Evolutionary conservation across 768 basidiomycete species (phyloP), one percentile per base, ranked within the genome.

Genomic region (Trametes coccinea): DNA sequence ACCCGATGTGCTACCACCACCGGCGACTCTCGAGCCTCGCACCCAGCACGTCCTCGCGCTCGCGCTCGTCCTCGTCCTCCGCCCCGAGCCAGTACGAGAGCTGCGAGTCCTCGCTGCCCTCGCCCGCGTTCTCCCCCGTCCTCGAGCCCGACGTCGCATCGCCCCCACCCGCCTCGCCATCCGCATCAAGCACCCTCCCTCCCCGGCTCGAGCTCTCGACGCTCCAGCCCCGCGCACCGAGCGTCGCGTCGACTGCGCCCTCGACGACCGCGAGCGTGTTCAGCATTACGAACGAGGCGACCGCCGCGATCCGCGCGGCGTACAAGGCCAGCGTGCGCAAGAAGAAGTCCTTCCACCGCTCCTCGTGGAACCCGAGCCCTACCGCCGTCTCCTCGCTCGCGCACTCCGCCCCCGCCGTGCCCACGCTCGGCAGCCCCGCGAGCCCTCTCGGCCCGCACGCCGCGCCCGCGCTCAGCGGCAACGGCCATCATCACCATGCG

Each of bases 221-320:
- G 39, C 8, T 39, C 16, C 59, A 65, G 41, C 48, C 50, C 5
- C 60, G 66, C 2, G 64, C 68, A 6, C 67, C 67, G 5, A 69
- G 68, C 53, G 58, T 67, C 37, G 56, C 60, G 8, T 69, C 68
- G 16, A 62, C n/a, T 0, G 50, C 54, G 11, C 61, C 50, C 1
- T 62, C 55, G 44, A 52, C 57, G 46, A 56, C 59, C 33, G 34
- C 56, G 7, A 66, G 60, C 66, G 60, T 60, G 31, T 56, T 47
- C 56, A 63, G 56, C 46, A 63, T 48, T 50, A 63, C 63, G 31
- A 66, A 60, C 60, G 73, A 71, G 56, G 72, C 72, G 60, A 71
- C 71, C 1, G 72, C 78, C 14, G 82, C 81, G 37, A 83, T 84
- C 49, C 79, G 83, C 22, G 82, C 82, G 2, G 84, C 84, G 10